Conservation (phyloP, 257 asterid genomes). For the Lantana camara region DNA sequence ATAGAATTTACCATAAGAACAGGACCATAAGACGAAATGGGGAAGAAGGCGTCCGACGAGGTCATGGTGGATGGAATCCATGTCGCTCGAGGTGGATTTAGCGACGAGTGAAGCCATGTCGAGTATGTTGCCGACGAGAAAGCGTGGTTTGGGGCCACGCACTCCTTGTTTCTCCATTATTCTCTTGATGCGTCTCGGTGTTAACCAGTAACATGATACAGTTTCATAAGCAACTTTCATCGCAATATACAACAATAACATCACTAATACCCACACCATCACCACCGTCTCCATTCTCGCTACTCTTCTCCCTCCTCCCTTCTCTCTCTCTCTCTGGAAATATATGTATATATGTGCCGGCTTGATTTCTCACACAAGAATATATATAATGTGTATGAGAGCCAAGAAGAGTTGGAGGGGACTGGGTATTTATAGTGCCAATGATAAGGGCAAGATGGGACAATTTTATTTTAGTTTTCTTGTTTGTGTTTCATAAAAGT, state of each 20-base stretch:
- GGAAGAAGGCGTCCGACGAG: slow-evolving; percentile 84
- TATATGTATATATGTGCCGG: neutral
- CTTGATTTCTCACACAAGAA: neutral
- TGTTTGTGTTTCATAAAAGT: no score
- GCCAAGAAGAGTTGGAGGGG: neutral
- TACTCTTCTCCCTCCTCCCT: no score
- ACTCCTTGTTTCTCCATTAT: slow-evolving; percentile 87
- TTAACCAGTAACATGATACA: slow-evolving; percentile 59
- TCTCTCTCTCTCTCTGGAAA: neutral
- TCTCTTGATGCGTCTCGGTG: slow-evolving; percentile 76
- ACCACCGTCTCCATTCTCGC: slow-evolving; percentile 42
- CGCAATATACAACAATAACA: slow-evolving; percentile 30
- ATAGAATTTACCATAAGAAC: slow-evolving; percentile 52
- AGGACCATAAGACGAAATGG: slow-evolving; percentile 77
- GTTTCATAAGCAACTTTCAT: slow-evolving; percentile 48
- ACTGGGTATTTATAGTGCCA: slow-evolving; percentile 37
- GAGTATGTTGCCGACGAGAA: slow-evolving; percentile 71
- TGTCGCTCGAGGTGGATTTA: slow-evolving; percentile 69
- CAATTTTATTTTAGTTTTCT: neutral
- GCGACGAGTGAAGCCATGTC: slow-evolving; percentile 67
- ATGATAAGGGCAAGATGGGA: neutral
- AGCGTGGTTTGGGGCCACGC: slow-evolving; percentile 82
- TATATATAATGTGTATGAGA: neutral
- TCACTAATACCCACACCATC: neutral
- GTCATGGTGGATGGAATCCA: slow-evolving; percentile 68